These are phyloP conservation scores for Dendrobium huoshanense DNA, from an alignment of 106 monocot species.

Conservation along the genomic window DNA sequence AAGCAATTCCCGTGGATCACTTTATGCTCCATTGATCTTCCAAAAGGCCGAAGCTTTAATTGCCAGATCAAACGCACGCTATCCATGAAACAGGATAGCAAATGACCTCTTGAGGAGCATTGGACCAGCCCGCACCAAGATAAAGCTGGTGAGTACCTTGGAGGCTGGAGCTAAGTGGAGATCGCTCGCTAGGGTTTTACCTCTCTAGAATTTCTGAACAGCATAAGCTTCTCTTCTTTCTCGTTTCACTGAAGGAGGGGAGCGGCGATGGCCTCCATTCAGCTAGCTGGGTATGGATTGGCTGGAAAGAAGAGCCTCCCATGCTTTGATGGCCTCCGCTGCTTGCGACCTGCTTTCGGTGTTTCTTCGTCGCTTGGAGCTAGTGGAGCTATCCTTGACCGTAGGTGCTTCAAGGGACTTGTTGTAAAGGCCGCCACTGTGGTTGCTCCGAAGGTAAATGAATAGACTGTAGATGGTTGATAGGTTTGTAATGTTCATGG, in stretches of 20 bases:
- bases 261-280: slow-evolving; percentile 36
- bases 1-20: neutral
- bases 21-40: neutral
- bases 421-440: slow-evolving; percentile 52
- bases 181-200: neutral
- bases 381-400: slow-evolving; percentile 4
- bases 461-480: neutral
- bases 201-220: neutral
- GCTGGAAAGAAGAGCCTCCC: slow-evolving; percentile 5
- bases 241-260: neutral
- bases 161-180: neutral
- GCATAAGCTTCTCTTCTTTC: neutral
- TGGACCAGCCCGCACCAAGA: neutral
- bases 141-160: neutral
- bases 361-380: slow-evolving; percentile 24
- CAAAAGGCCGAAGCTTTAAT: neutral
- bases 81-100: neutral
- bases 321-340: slow-evolving; percentile 23
- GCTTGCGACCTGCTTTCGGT: neutral
- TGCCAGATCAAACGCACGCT: neutral
- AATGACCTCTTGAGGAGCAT: neutral
- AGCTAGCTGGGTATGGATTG: slow-evolving; percentile 24
- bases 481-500: neutral
- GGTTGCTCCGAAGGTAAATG: slow-evolving; percentile 56
- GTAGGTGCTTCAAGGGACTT: slow-evolving; percentile 30